Evolutionary conservation across 306 rosid genomes (phyloP).

Genomic region (Fragaria nilgerrensis): DNA sequence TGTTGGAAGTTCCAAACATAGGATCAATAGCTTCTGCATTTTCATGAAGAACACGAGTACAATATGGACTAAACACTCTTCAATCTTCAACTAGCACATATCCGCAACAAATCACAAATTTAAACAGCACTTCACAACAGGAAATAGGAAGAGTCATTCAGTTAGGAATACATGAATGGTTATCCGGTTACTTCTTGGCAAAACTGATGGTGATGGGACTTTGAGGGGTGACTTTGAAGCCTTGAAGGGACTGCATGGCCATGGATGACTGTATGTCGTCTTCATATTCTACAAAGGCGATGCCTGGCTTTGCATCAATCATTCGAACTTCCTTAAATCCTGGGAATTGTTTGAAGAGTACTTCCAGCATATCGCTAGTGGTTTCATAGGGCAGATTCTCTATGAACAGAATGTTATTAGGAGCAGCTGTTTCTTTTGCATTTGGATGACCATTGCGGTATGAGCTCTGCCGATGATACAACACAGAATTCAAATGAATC

Average conservation of each 20-base stretch:
- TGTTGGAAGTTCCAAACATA: background rate
- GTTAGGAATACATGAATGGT: slow-evolving; percentile 5
- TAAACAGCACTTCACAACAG: slow-evolving; percentile 16
- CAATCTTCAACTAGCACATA: slow-evolving; percentile 20
- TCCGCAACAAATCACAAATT: slow-evolving; percentile 10
- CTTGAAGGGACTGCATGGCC: slow-evolving; percentile 96
- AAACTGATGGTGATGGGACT: slow-evolving; percentile 79
- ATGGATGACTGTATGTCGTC: slow-evolving; percentile 88
- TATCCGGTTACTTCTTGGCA: slow-evolving; percentile 73
- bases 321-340: slow-evolving; percentile 97
- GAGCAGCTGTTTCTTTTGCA: slow-evolving; percentile 72
- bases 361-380: slow-evolving; percentile 82
- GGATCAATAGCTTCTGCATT: slow-evolving; percentile 14
- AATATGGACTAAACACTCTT: slow-evolving; percentile 8
- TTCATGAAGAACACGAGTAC: slow-evolving; percentile 30
- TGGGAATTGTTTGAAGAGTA: slow-evolving; percentile 91
- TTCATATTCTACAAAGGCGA: slow-evolving; percentile 91
- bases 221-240: slow-evolving; percentile 92
- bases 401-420: slow-evolving; percentile 83
- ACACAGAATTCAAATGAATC: slow-evolving; percentile 1
- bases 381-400: slow-evolving; percentile 95
- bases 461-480: slow-evolving; percentile 46
- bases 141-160: background rate
- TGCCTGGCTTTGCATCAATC: slow-evolving; percentile 98
- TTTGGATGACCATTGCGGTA: slow-evolving; percentile 63